Percentiles rank a stretch among this genome's conserved stretches.
phyloP scores from a whole-genome alignment of 73 alveolate genomes.

The Symbiodinium natans region DNA sequence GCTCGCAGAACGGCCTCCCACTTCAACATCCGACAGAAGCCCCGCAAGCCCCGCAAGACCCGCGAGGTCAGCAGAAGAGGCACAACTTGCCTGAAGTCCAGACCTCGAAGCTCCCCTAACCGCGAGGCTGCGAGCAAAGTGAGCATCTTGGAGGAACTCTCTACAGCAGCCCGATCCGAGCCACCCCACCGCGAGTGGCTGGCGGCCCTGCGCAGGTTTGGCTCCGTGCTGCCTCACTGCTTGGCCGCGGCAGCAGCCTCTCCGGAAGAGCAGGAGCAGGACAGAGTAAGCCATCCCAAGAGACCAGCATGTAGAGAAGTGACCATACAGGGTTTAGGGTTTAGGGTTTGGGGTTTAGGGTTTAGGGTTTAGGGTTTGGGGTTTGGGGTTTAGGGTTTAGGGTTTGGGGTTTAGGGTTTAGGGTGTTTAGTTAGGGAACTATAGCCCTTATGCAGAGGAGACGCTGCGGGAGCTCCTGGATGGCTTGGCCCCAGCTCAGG shows the following conservation, averaged over 20 bases:
- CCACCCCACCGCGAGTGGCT: conserved; percentile 32
- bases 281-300: too few relatives aligned
- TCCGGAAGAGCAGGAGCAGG: conserved; percentile 23
- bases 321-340: too few relatives aligned
- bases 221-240: background rate
- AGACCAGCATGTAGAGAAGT: too few relatives aligned
- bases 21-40: background rate
- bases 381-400: too few relatives aligned
- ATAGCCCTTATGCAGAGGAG: background rate
- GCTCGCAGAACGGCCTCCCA: conserved; percentile 53
- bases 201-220: background rate
- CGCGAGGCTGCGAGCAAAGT: background rate
- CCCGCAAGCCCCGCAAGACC: background rate
- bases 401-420: too few relatives aligned
- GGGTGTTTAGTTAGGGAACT: too few relatives aligned
- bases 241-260: conserved; percentile 52
- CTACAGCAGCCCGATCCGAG: background rate
- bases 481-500: background rate
- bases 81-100: background rate
- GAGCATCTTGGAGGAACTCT: conserved; percentile 9
- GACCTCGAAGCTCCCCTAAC: background rate
- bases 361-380: too few relatives aligned
- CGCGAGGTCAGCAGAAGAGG: background rate
- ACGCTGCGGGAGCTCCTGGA: background rate
- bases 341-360: too few relatives aligned